Conservation (phyloP, 139 green algal species). For the Chlamydomonas sp. region DNA sequence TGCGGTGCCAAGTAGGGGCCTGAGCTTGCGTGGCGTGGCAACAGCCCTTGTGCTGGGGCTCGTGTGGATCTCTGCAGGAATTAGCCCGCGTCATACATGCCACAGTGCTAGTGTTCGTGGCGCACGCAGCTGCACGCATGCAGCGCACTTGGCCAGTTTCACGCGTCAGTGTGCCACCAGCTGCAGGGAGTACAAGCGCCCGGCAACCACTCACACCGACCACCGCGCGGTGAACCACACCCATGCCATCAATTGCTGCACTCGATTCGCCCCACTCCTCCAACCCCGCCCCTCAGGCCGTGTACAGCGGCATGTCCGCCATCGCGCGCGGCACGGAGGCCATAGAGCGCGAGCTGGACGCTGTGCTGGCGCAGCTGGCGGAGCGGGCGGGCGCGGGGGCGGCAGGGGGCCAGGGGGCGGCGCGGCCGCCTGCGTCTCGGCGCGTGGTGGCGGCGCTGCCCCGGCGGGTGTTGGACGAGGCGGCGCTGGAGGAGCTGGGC, state of each 20-base stretch:
- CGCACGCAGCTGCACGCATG: too few relatives aligned
- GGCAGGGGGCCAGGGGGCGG: neutral
- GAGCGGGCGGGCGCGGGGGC: neutral
- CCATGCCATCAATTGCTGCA: neutral
- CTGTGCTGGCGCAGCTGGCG: conserved; percentile 28
- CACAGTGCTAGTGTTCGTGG: too few relatives aligned
- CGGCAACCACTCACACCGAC: too few relatives aligned
- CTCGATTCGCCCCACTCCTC: neutral
- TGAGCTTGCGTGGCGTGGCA: too few relatives aligned
- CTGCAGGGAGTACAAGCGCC: too few relatives aligned
- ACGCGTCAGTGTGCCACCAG: too few relatives aligned
- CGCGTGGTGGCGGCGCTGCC: conserved; percentile 31
- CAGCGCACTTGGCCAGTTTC: too few relatives aligned
- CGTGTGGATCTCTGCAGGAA: too few relatives aligned
- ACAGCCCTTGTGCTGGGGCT: too few relatives aligned
- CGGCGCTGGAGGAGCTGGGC: conserved; percentile 11
- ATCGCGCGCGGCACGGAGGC: conserved; percentile 32
- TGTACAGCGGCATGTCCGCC: conserved; percentile 32
- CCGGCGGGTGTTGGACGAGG: conserved; percentile 26
- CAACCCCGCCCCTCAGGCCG: neutral
- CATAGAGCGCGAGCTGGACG: conserved; percentile 38
- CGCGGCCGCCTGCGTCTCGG: conserved; percentile 16
- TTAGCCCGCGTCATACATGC: too few relatives aligned
- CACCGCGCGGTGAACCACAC: neutral
- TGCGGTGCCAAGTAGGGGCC: too few relatives aligned